A percentile compares a stretch with the other conserved stretches of the same genome.
phyloP scores from a whole-genome alignment of 2,329 filamentous ascomycete genomes.

The Botrytis pseudocinerea region DNA sequence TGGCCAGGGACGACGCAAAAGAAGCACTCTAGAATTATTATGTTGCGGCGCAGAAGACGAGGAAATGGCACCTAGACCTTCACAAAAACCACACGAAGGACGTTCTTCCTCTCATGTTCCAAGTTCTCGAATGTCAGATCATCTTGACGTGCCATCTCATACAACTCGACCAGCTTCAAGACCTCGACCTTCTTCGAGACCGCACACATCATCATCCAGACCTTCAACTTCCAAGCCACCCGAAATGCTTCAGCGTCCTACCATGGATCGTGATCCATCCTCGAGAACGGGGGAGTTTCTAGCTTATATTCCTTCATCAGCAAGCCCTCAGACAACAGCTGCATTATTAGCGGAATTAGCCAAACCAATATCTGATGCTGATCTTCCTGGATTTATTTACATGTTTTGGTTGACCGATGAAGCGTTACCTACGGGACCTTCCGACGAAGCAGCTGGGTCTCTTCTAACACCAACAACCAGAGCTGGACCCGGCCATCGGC shows the following conservation, averaged over 20 bases:
- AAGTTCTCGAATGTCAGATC: background rate
- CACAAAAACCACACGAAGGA: slow-evolving; percentile 24
- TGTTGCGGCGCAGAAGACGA: slow-evolving; percentile 39
- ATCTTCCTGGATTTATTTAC: slow-evolving; percentile 93
- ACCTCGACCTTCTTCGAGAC: slow-evolving; percentile 1
- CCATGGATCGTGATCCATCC: slow-evolving; percentile 36
- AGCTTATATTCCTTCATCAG: slow-evolving; percentile 66
- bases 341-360: slow-evolving; percentile 73
- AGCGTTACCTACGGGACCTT: slow-evolving; percentile 53
- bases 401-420: slow-evolving; percentile 93
- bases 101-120: slow-evolving; percentile 27
- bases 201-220: slow-evolving; percentile 25
- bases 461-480: slow-evolving; percentile 55
- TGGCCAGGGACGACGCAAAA: slow-evolving; percentile 26
- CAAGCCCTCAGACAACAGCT: slow-evolving; percentile 68
- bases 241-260: slow-evolving; percentile 33
- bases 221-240: slow-evolving; percentile 19
- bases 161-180: slow-evolving; percentile 22
- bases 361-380: slow-evolving; percentile 70
- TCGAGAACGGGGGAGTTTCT: slow-evolving; percentile 51
- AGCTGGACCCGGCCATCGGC: slow-evolving; percentile 42
- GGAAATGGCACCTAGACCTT: slow-evolving; percentile 33
- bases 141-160: slow-evolving; percentile 20
- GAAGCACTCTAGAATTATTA: slow-evolving; percentile 32
- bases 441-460: slow-evolving; percentile 59